Base-by-base conservation (phyloP, 1,139 yeast genomes). In the Magnusiomyces suaveolens region DNA sequence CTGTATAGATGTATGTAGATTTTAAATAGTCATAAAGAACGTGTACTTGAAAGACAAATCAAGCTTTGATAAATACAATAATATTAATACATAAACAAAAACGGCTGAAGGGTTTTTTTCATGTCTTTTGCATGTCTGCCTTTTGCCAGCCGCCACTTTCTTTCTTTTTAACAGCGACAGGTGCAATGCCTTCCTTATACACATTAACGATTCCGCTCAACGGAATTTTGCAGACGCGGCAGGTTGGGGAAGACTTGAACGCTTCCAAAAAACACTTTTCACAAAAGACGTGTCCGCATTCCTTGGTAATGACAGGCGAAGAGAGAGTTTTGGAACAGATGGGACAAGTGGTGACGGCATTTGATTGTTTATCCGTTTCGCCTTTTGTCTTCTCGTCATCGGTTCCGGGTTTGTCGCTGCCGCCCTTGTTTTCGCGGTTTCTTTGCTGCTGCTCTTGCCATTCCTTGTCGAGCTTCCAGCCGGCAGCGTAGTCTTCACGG, bases 401-500 rank as follows among this genome's bases (percentile, higher is more conserved):
- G 60, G 61, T 0, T 43, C 32, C 8, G 50, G 55, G 12, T 60
- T 8, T 52, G 55, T 33, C 48, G 32, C 38, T 52, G 54, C 33
- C 46, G 51, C 33, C 41, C 38, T 24, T 20, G 41, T 52, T n/a
- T 51, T 47, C 50, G 50, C 48, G 56, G 57, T 50, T 55, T 53
- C 41, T 56, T 3, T 46, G 53, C 53, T 53, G 61, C 63, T 29
- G 61, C 58, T 62, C 57, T 60, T 86, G 84, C 96, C 96, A 88
- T 49, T 87, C 96, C 58, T 76, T 77, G 23, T 76, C 79, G 1
- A 83, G 68, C 57, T 85, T 83, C 79, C 84, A 82, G 24, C 84
- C 86, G 44, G 83, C 83, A 59, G 79, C 81, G 69, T 85, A 86
- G 66, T 89, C 96, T 60, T 87, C 96, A 66, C 98, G 72, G 14